Percentiles rank a stretch among this genome's conserved stretches.
Conservation (phyloP, 345 rosid species). For the Syzygium oleosum region DNA sequence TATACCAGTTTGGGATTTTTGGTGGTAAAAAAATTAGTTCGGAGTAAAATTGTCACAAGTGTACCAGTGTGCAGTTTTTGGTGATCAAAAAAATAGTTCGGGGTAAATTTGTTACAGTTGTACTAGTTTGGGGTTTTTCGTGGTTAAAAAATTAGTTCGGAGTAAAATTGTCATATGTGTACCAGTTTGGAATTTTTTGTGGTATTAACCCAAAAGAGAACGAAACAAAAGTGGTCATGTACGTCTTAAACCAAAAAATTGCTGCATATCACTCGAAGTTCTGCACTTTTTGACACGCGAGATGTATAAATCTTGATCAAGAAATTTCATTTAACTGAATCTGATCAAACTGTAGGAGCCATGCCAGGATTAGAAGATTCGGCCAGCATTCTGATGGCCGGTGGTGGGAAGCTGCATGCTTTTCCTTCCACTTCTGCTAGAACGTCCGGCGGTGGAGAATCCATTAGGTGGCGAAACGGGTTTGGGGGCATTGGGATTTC, state of each 20-base stretch:
- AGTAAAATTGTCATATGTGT: too few species aligned
- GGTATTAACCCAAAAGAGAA: too few species aligned
- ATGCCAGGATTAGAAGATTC: neutral
- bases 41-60: too few species aligned
- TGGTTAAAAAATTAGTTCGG: too few species aligned
- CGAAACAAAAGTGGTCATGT: neutral
- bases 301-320: neutral
- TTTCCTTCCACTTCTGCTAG: neutral
- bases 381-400: neutral
- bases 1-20: too few species aligned
- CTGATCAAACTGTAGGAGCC: neutral
- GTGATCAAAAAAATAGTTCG: too few species aligned
- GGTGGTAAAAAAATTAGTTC: too few species aligned
- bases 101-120: too few species aligned
- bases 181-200: too few species aligned
- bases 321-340: neutral
- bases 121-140: too few species aligned
- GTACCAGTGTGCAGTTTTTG: too few species aligned
- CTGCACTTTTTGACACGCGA: neutral
- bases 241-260: too few species aligned
- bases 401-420: neutral
- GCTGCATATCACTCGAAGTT: neutral
- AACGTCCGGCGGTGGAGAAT: neutral
- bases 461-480: conserved; percentile 1
- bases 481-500: neutral